Conservation (phyloP, 2,329 filamentous ascomycete species). For the Dactylonectria estremocensis region DNA sequence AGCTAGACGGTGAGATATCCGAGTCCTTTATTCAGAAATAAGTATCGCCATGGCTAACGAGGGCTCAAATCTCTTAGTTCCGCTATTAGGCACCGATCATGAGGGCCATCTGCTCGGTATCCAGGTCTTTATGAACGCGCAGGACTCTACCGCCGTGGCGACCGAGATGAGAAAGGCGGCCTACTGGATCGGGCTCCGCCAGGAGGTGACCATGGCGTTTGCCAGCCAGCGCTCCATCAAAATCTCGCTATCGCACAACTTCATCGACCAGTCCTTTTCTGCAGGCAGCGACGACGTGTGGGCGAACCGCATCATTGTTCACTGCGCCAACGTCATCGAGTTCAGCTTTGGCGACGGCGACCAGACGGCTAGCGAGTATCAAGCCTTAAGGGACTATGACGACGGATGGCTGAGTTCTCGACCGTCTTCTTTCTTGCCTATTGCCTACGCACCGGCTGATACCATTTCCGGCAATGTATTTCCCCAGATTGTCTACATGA, state of each 20-base stretch:
- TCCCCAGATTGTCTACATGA: slow-evolving; percentile 71
- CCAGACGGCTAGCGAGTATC: slow-evolving; percentile 55
- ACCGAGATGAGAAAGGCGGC: slow-evolving; percentile 63
- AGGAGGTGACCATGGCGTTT: slow-evolving; percentile 72
- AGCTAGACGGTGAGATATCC: slow-evolving; percentile 59
- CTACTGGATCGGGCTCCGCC: slow-evolving; percentile 71
- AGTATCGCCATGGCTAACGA: slow-evolving; percentile 16
- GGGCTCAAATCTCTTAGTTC: slow-evolving; percentile 32
- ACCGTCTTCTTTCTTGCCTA: slow-evolving; percentile 68
- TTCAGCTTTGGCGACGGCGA: slow-evolving; percentile 69
- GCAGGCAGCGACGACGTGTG: slow-evolving; percentile 67
- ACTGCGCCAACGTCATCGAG: slow-evolving; percentile 75
- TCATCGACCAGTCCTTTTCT: slow-evolving; percentile 66
- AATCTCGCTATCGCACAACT: slow-evolving; percentile 65
- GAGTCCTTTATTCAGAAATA: not conserved
- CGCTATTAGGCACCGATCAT: slow-evolving; percentile 58
- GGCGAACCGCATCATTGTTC: slow-evolving; percentile 74
- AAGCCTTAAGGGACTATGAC: slow-evolving; percentile 61
- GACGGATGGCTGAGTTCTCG: slow-evolving; percentile 62
- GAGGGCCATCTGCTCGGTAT: slow-evolving; percentile 65
- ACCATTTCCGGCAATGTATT: slow-evolving; percentile 60
- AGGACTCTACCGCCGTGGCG: slow-evolving; percentile 52
- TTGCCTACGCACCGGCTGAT: slow-evolving; percentile 61
- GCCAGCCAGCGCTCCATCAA: slow-evolving; percentile 62
- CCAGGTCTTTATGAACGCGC: slow-evolving; percentile 62